Evolutionary conservation across 768 basidiomycete genomes (phyloP), one percentile per base, ranked within the genome.

Genomic region (Amanita molliuscula): DNA sequence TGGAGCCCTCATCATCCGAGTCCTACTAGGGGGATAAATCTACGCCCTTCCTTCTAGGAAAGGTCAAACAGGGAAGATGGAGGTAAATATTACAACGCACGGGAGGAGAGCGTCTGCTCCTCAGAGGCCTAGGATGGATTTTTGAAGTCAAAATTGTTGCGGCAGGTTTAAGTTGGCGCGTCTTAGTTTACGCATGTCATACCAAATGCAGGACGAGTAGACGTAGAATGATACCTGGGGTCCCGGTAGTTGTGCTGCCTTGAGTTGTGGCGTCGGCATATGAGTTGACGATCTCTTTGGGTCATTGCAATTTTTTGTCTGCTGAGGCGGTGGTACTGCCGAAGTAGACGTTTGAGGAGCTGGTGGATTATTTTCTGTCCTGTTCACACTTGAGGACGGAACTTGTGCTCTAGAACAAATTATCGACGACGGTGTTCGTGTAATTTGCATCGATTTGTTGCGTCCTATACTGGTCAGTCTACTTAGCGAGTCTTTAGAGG

Each of bases 21-120:
- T 74, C 72, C 41, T n/a, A 70, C 63, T 35, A 76, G 53, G 7
- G 74, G 71, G 26, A 76, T 75, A 49, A 75, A 76, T 10, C 75
- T 64, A 49, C 72, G 65, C 54, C 73, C 72, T 56, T 71, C 67
- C 54, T 64, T 67, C 70, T 73, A 48, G 35, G 4, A 45, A 21
- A 11, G 23, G 44, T 51, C 31, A 46, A 34, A 18, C 25, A 38
- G 3, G 44, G n/a, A 25, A 18, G 16, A 20, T 16, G 25, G 15
- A 26, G n/a, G 43, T 15, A 25, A 23, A 21, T 18, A 16, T 40
- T 9, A 44, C 29, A n/a, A 55, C 59, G 36, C 36, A 61, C 59
- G 29, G 57, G 58, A 36, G 59, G 58, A 28, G 58, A 57, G 28
- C 59, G 55, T 20, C 47, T 37, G 16, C 56, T 52, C 18, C 53